These are phyloP conservation scores for Globisporangium uncinulatum DNA, from an alignment of 352 stramenopile species.

Conservation along the genomic window DNA sequence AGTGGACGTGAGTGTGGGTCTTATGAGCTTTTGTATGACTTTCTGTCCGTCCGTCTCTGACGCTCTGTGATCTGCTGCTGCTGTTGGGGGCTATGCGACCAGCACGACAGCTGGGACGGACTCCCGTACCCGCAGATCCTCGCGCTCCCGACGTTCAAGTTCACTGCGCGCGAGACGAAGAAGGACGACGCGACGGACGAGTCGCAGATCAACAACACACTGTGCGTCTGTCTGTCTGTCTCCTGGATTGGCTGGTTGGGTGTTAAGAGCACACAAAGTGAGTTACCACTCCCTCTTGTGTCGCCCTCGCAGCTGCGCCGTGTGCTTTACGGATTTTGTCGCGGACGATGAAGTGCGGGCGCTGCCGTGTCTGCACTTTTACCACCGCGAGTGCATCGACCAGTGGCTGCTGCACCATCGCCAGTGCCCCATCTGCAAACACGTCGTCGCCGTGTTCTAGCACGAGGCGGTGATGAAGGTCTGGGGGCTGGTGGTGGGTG, in stretches of 20 bases:
- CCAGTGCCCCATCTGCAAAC: constrained; percentile 84
- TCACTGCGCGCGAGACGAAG: constrained; percentile 35
- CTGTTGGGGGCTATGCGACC: neutral
- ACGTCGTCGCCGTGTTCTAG: constrained; percentile 74
- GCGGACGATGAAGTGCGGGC: constrained; percentile 69
- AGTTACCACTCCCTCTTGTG: neutral
- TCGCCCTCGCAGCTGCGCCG: constrained; percentile 34
- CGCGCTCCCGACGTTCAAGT: constrained; percentile 73
- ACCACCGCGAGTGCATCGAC: constrained; percentile 89
- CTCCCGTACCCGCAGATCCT: constrained; percentile 82
- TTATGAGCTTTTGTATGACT: neutral
- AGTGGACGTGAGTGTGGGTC: constrained; percentile 35
- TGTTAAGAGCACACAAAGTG: no score
- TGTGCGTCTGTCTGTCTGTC: constrained; percentile 15
- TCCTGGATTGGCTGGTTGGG: neutral
- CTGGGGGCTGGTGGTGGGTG: no score
- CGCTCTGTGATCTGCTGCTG: neutral
- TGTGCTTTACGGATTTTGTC: constrained; percentile 81
- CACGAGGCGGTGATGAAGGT: constrained; percentile 5
- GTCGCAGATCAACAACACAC: constrained; percentile 53
- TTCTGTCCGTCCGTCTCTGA: neutral
- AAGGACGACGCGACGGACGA: constrained; percentile 19
- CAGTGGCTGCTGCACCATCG: constrained; percentile 85
- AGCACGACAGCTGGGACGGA: constrained; percentile 66
- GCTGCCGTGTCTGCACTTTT: constrained; percentile 85